Base-by-base conservation (phyloP, 139 green algal species). In the Chlorella vulgaris region DNA sequence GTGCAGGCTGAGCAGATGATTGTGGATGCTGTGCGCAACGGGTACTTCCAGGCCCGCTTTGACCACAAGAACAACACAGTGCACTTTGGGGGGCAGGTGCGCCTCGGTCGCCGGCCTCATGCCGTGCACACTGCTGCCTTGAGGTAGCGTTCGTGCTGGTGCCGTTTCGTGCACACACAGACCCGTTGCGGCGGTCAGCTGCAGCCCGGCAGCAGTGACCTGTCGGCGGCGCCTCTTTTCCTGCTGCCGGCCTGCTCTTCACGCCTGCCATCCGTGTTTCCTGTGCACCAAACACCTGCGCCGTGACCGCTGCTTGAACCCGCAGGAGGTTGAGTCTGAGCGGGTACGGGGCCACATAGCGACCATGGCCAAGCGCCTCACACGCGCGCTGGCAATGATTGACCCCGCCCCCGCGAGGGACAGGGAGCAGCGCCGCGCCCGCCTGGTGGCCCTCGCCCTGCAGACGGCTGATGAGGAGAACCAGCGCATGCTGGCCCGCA, bases 61-160 rank as follows among this genome's bases (percentile, higher is more conserved):
- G 94, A 99, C 86, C 95, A 99, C 90, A 90, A 92, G 74, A 91
- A 94, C 61, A 88, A 91, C 81, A 96, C 90, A 8, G 86, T 99
- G 40, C 88, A 96, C 81, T 99, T 98, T 89, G 95, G 94, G 38
- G 83, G 81, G 21, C 78, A 74, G 39, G 88, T 94, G 85, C 79
- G 58, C 73, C 92, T 60, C 21, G 43, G 26, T 43, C 4, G 73
- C 40, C 47, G 58, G 33, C 39, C 6, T 6, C 47, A 10, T 55
- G 47, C 13, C 36, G 47, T 42, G 29, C 62, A 5, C 10, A 38
- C 47, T 15, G 47, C 47, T 55, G 47, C 47, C 47, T 55, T 10
- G 13, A 24, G 47, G 47, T 15, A 10, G 15, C 13, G 13, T 24
- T 15, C 13, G 13, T 15, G 13, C 47, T 55, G 47, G 47, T 15